Conservation (phyloP, 192 early-diverging fungal genomes). For the Dissophora globulifera region DNA sequence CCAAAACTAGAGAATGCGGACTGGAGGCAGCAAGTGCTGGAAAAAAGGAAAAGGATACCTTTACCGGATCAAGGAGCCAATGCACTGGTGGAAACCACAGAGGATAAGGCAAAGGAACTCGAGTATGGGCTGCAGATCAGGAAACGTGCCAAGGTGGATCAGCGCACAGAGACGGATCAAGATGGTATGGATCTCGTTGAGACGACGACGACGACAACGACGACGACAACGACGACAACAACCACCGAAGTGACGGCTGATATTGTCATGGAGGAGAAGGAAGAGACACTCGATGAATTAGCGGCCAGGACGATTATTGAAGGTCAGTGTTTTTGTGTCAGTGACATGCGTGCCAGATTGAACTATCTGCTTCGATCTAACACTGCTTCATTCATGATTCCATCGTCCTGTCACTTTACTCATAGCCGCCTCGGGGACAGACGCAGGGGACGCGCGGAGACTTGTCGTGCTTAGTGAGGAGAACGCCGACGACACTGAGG, state of each 20-base stretch:
- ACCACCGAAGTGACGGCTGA: slow-evolving; percentile 1
- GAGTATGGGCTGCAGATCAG: slow-evolving; percentile 48
- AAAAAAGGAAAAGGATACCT: slow-evolving; percentile 50
- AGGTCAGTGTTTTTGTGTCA: no score
- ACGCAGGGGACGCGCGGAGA: slow-evolving; percentile 11
- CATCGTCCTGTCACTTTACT: background rate
- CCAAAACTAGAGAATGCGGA: slow-evolving; percentile 56
- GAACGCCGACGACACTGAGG: slow-evolving; percentile 62
- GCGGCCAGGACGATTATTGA: slow-evolving; percentile 58
- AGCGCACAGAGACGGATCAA: background rate
- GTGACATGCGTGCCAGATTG: no score
- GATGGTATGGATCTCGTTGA: background rate
- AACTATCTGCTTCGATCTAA: no score
- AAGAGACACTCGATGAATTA: slow-evolving; percentile 53
- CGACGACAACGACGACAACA: no score
- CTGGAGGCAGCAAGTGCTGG: slow-evolving; percentile 51
- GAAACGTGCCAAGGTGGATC: slow-evolving; percentile 31
- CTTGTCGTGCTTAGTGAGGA: slow-evolving; percentile 22
- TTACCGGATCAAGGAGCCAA: slow-evolving; percentile 22
- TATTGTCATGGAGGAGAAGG: slow-evolving; percentile 10
- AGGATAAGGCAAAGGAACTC: slow-evolving; percentile 10
- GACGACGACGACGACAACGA: background rate
- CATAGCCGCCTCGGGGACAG: slow-evolving; percentile 29
- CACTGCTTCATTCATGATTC: background rate
- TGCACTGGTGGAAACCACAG: slow-evolving; percentile 1